Base-by-base conservation (phyloP, 208 protist species). In the Leishmania tropica region DNA sequence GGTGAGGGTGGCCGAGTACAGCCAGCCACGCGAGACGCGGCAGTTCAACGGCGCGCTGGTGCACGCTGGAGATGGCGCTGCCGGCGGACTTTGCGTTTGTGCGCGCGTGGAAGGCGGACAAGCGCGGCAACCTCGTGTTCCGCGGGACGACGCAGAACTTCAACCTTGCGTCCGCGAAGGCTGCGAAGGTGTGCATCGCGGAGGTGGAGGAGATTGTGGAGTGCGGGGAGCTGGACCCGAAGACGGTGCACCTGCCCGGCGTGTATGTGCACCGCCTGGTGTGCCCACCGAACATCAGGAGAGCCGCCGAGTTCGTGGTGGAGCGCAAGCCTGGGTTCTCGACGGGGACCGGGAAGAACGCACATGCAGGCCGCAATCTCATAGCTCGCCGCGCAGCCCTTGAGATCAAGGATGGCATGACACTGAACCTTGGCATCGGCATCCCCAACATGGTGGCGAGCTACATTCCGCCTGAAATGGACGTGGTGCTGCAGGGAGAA, bases 181-280 rank as follows among this genome's bases (percentile, higher is more conserved):
- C 96, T 0, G 92, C 85, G 42, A 93, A 96, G 77, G 90, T 98
- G 67, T 94, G 88, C 60, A 99, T 99, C 79, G 98, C 89, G 0
- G 97, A 99, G 88, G 94, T 98, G 37, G 97, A 99, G 83, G 96
- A 99, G 84, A 95, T 99, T 45, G 96, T 99, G 31, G 88, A 96
- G 79, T 77, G 81, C 28, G 97, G 97, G 45, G 77, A 92, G 80
- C 76, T 99, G 11, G 83, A 96, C 62, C 95, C 98, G 37, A 89
- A 96, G 54, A 76, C 54, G 54, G 92, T 99, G 73, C 96, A 99
- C 79, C 78, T 99, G 7, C 94, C 97, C 15, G 94, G 94, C 40
- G 91, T 99, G 47, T 99, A 98, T 62, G 95, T 99, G 5, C 42
- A 99, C 68, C 85, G 96, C 65, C 54, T 99, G 21, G 83, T 99